Evolutionary conservation across 169 alveolate genomes (phyloP), one percentile per base, ranked within the genome.

Genomic region (Eimeria maxima): DNA sequence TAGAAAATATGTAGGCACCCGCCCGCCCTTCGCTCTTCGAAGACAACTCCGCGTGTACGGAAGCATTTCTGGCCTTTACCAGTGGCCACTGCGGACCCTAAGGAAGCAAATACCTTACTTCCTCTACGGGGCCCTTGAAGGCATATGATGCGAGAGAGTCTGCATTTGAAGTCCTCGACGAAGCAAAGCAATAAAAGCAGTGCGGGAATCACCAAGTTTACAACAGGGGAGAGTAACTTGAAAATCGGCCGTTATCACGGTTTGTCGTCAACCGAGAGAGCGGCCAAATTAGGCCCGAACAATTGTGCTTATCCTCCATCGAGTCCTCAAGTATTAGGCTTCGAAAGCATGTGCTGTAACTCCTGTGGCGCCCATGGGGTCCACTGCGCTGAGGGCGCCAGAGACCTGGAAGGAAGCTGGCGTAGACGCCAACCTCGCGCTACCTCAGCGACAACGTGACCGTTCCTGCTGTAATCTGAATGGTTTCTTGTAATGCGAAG

Each of bases 331-430:
- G 14, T 50, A 22, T 11, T 71, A 33, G 27, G 14, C 27, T 27
- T 71, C 13, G 4, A 29, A 50, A 33, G 16, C 38, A 16, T 38
- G 81, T 4, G 78, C 78, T 13, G 0, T 11, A 71, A 29, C 88
- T 78, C 4, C 67, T 18, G 27, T 45, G 22, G 18, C 80, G 80
- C 76, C 76, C 22, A 45, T 60, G n/a, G 42, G 93, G 63, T 24
- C 81, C 93, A 44, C 60, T 81, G 8, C 81, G 63, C 8, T 57
- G 80, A 45, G 63, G 93, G 50, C 93, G 93, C 24, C 80, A 63
- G n/a, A 45, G 44, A 10, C 6, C 81, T 33, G 69, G 42, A 65
- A 33, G 42, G 80, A 55, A 29, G 63, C 47, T 3, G 93, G 63
- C 5, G 80, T 27, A 86, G 80, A 42, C 69, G 93, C 27, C 81